Evolutionary conservation across 768 basidiomycete species (phyloP), one percentile per base, ranked within the genome.

Genomic region (Russula vinacea): DNA sequence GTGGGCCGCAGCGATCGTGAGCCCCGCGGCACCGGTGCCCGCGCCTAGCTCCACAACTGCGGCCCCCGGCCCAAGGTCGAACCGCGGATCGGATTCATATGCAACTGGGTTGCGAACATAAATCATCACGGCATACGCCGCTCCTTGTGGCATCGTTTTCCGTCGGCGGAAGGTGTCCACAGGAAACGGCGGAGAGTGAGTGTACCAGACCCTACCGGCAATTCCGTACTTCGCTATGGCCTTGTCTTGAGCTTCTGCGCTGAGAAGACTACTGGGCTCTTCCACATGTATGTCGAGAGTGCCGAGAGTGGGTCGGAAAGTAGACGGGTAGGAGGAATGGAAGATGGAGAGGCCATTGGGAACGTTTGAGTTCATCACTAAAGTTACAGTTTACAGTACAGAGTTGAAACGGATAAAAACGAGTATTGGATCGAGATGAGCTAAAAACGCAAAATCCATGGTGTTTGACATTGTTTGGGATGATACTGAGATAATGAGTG

Each of bases 201-300:
- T 35, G 68, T 72, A 90, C 92, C 92, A 94, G 53, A 94, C 85
- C 74, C 89, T 80, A 37, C 91, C 90, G 9, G 91, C 92, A 61
- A 94, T 94, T 5, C 92, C 91, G 71, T 88, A 92, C 68, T 77
- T 77, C 17, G 78, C 74, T 59, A 94, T 94, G 6, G 88, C 84
- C 17, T 78, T 73, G 62, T 76, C 76, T 73, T 89, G 89, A 51
- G 74, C 76, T 53, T 67, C 69, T 24, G 67, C 63, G 32, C 74
- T 72, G 40, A 81, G 78, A 0, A 56, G 62, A 44, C 40, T 9
- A n/a, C 37, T 17, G 4, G 26, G 54, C 26, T 11, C 47, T 32
- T 40, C 54, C 4, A 13, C 42, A 17, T 14, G 14, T 29, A 37
- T 4, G 45, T 40, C 50, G 22, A 35, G 35, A 24, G 52, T 13